Evolutionary conservation across 78 protist genomes (phyloP).

Genomic region (Chrysochromulina tobinii): DNA sequence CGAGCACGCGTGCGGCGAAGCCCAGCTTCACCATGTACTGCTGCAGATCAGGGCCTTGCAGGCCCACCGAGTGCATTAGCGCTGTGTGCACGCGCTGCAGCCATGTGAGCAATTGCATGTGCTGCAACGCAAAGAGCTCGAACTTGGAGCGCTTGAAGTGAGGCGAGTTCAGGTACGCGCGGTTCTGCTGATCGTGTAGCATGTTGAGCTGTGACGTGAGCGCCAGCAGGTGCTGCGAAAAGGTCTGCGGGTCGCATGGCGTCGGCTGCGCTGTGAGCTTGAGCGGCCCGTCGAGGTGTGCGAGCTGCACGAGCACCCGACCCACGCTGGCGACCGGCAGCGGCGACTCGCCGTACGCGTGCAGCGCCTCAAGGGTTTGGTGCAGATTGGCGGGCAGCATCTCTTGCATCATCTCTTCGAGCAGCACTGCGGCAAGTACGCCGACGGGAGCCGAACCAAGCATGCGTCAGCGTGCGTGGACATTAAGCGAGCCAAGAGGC

Average conservation of each 20-base stretch:
- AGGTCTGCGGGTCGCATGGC: slow-evolving; percentile 5
- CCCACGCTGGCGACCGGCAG: background rate
- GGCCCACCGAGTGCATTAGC: background rate
- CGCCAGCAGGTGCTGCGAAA: background rate
- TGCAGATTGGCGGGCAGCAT: background rate
- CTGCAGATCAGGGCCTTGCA: background rate
- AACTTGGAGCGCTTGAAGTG: background rate
- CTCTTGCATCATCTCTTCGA: background rate
- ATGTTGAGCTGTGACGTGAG: background rate
- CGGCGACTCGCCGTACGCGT: background rate
- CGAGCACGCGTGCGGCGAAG: slow-evolving; percentile 11
- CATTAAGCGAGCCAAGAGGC: too few relatives aligned
- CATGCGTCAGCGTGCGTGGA: too few relatives aligned
- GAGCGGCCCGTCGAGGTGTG: background rate
- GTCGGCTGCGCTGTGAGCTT: background rate
- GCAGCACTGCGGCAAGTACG: background rate
- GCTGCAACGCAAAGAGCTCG: slow-evolving; percentile 22
- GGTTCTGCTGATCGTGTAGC: background rate
- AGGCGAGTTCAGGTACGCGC: background rate
- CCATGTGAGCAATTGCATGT: background rate
- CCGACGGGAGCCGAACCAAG: too few relatives aligned
- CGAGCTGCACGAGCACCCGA: slow-evolving; percentile 5
- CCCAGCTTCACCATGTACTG: background rate
- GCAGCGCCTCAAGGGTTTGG: background rate
- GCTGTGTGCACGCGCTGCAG: slow-evolving; percentile 1